A percentile compares a stretch with the other conserved stretches of the same genome.
These are phyloP conservation scores for Hypoxylon sp. DNA, from an alignment of 2,329 filamentous ascomycete genomes.

Conservation along the genomic window DNA sequence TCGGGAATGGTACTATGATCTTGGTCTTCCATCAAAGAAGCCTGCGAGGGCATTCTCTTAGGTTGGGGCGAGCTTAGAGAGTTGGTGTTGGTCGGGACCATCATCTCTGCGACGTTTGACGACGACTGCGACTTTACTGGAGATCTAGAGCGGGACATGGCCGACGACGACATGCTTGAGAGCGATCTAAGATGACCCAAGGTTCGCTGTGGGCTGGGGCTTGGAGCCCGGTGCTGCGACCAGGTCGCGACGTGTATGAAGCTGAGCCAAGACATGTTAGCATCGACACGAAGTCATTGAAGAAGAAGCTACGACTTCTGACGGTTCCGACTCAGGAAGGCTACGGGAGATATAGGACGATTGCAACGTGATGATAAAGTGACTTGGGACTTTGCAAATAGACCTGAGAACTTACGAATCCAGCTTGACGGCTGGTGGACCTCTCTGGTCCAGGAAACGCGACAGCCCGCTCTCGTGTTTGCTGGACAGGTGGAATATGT, in stretches of 20 bases:
- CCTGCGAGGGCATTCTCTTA: constrained; percentile 48
- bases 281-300: constrained; percentile 7
- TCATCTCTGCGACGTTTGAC: constrained; percentile 41
- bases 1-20: constrained; percentile 75
- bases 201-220: constrained; percentile 48
- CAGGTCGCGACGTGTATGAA: constrained; percentile 63
- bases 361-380: not conserved
- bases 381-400: not conserved
- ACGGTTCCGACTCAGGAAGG: not conserved
- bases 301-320: not conserved
- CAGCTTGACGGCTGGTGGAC: constrained; percentile 48
- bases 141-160: constrained; percentile 50
- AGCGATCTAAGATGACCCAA: constrained; percentile 62
- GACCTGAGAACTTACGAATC: constrained; percentile 44
- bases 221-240: constrained; percentile 54
- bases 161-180: constrained; percentile 59
- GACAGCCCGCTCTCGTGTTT: constrained; percentile 33
- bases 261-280: constrained; percentile 48
- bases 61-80: constrained; percentile 46
- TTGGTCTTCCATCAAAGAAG: constrained; percentile 59
- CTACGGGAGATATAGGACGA: not conserved
- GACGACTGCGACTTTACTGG: constrained; percentile 45
- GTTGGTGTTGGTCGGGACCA: constrained; percentile 40
- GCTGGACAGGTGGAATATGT: constrained; percentile 24
- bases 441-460: constrained; percentile 40